Conservation (phyloP, 345 rosid species). For the Limnanthes douglasii region DNA sequence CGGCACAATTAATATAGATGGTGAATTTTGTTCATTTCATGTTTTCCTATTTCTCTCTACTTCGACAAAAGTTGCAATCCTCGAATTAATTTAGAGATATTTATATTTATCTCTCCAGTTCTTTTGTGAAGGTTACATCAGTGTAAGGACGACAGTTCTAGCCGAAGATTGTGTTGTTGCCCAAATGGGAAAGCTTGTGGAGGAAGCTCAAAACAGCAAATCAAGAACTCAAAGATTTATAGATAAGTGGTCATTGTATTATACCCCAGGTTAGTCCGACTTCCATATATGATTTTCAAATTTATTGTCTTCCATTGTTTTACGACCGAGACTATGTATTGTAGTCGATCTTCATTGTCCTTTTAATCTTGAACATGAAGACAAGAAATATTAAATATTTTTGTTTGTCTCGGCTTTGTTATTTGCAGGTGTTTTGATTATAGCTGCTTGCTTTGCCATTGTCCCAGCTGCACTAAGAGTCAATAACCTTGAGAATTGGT, state of each 20-base stretch:
- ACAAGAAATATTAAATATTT: no score
- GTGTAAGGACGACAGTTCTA: slow-evolving; percentile 55
- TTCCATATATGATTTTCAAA: no score
- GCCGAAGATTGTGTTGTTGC: slow-evolving; percentile 87
- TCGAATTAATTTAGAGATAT: no score
- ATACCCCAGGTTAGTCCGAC: slow-evolving; percentile 84
- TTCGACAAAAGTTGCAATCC: no score
- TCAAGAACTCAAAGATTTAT: slow-evolving; percentile 57
- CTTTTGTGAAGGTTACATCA: slow-evolving; percentile 41
- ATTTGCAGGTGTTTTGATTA: slow-evolving; percentile 35
- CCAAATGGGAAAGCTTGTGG: slow-evolving; percentile 86
- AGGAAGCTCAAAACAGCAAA: slow-evolving; percentile 87
- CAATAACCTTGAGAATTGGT: slow-evolving; percentile 34
- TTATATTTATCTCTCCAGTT: slow-evolving; percentile 4
- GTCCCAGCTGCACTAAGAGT: slow-evolving; percentile 35
- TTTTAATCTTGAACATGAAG: no score
- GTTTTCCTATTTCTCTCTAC: no score
- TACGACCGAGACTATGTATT: no score
- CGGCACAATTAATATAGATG: slow-evolving; percentile 82
- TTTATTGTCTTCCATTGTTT: no score
- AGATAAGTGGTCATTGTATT: slow-evolving; percentile 58
- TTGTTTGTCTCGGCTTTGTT: neutral
- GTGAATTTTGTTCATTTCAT: no score
- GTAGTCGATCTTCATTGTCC: neutral
- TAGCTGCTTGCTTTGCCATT: slow-evolving; percentile 25